Base-by-base conservation (phyloP, 1,284 basidiomycete species). In the Puccinia coronata region DNA sequence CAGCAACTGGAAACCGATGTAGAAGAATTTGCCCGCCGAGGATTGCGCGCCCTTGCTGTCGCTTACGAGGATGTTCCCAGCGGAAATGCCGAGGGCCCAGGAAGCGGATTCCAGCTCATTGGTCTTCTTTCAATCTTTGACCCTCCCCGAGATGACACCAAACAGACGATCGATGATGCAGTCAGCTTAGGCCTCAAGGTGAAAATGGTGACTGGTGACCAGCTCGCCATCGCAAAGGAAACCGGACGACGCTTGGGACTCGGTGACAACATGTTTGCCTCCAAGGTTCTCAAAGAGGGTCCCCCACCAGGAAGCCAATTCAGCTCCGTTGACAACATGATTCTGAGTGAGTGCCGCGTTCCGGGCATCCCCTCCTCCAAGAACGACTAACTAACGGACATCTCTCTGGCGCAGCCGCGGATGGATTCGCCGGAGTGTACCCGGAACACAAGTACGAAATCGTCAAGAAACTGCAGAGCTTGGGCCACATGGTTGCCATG, bases 141-240 rank as follows among this genome's bases (percentile, higher is more conserved):
- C 87, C 96, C 96, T 84, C 96, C 96, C 84, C 94, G 96, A 88
- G 92, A 93, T 11, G 96, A 99, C 87, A 99, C 96, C 88, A 97
- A 98, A 90, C 93, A 98, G 89, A 99, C 96, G 49, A 97, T 99
- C 86, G 95, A 98, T 87, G 95, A 98, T 87, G 96, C 96, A 82
- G 89, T 95, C 83, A 92, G 92, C 82, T 93, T 98, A 86, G 96
- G 96, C 88, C 95, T 98, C 84, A 92, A 92, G 87, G 96, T 98
- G 87, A 98, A 98, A 92, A 98, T 98, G 96, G 95, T 98, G 83
- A 98, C 96, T 70, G 96, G 96, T 91, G 96, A 98, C 88, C 95
- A 98, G 89, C 93, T 98, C 86, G 96, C 96, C 84, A 98, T 98
- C 82, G 96, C 96, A 82, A 98, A 98, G 91, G 96, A 98, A 88